phyloP scores from a whole-genome alignment of 2,329 filamentous ascomycete species.

The Ustilaginoidea virens region DNA sequence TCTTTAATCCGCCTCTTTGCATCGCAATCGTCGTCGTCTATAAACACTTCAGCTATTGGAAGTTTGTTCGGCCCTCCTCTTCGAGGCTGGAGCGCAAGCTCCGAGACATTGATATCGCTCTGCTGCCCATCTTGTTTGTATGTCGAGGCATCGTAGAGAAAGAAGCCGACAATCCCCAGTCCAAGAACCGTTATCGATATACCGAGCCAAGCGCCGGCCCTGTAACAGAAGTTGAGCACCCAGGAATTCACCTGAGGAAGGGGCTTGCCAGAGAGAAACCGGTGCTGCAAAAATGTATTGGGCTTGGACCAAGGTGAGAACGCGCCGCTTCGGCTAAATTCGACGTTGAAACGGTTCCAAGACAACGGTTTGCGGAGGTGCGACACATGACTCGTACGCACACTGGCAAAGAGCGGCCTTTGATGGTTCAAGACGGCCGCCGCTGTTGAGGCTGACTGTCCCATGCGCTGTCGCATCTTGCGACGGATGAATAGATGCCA shows the following conservation, averaged over 20 bases:
- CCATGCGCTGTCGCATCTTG: too few relatives aligned
- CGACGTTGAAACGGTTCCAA: too few relatives aligned
- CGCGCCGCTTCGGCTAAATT: background rate
- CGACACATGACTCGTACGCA: too few relatives aligned
- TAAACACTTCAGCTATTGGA: slow-evolving; percentile 72
- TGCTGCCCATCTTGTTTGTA: slow-evolving; percentile 58
- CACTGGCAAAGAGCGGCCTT: too few relatives aligned
- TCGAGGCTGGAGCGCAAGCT: slow-evolving; percentile 65
- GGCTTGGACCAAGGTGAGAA: background rate
- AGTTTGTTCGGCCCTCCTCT: slow-evolving; percentile 88
- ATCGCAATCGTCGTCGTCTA: slow-evolving; percentile 75
- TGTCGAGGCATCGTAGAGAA: slow-evolving; percentile 84
- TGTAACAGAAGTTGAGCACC: slow-evolving; percentile 45
- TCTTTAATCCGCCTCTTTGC: slow-evolving; percentile 57
- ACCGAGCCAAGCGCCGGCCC: slow-evolving; percentile 47
- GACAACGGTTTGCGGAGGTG: too few relatives aligned
- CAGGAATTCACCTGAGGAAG: slow-evolving; percentile 32
- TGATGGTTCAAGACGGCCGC: too few relatives aligned
- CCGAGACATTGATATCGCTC: slow-evolving; percentile 68
- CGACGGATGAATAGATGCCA: too few relatives aligned
- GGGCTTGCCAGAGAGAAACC: slow-evolving; percentile 32
- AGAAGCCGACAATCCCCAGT: slow-evolving; percentile 63
- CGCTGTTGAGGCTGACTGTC: too few relatives aligned
- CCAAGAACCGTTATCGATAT: slow-evolving; percentile 59
- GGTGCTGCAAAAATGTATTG: slow-evolving; percentile 2